Conservation (phyloP, 2,329 filamentous ascomycete genomes). For the Xylaria sp. region DNA sequence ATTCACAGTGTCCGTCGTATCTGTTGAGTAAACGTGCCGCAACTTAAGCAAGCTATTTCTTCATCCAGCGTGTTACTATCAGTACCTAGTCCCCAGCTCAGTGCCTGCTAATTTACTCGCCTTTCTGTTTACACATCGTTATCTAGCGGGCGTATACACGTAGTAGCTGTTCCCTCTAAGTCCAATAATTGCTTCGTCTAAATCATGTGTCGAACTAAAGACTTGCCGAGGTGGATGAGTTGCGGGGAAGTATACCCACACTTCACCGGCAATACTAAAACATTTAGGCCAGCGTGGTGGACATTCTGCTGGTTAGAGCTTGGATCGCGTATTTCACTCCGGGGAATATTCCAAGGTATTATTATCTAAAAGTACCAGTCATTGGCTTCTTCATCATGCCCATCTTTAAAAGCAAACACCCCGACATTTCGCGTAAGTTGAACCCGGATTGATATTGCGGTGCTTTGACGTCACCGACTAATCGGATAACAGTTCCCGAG, state of each 20-base stretch:
- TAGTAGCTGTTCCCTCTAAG: neutral
- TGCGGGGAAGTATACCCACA: conserved; percentile 14
- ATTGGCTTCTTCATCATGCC: conserved; percentile 31
- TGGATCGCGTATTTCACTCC: neutral
- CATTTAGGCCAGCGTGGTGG: neutral
- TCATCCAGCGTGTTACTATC: neutral
- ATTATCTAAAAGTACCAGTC: neutral
- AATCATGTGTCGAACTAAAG: neutral
- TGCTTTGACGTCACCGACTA: neutral
- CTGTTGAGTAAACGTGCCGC: no score
- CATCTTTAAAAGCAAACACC: conserved; percentile 40
- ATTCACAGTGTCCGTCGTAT: no score
- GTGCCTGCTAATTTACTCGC: neutral
- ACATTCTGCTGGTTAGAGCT: neutral
- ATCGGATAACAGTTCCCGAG: conserved; percentile 30
- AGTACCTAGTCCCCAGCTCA: neutral
- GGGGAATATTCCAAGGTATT: neutral
- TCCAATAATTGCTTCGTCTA: neutral
- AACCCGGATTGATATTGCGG: neutral
- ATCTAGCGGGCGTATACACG: neutral
- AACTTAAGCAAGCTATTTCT: neutral
- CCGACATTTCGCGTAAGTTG: conserved; percentile 39
- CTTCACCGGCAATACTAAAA: neutral
- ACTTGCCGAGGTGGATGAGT: neutral
- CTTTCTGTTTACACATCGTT: neutral